Base-by-base conservation (phyloP, 2,329 filamentous ascomycete genomes). In the Venturia oleaginea region DNA sequence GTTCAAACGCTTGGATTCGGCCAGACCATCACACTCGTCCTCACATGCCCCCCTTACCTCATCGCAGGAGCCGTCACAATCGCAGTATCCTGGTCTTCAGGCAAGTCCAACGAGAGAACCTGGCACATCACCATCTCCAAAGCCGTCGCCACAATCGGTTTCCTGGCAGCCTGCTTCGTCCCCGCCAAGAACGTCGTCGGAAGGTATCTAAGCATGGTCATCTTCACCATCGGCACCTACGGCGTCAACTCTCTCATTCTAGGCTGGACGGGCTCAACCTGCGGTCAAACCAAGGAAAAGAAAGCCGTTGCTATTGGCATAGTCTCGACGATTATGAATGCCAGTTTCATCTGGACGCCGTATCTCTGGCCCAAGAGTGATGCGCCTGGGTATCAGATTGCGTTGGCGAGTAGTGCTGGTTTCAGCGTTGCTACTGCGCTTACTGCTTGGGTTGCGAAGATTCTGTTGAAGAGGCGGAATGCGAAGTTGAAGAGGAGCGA, bases 111-210 rank as follows among this genome's bases (percentile, higher is more conserved):
- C 61, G 80, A 82, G 67, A 75, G 79, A 15, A 80, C 79, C 0
- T 81, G 78, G 78, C 80, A 82, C 62, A 81, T 82, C 54, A 80
- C 79, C 0, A 73, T 69, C 1, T 78, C 79, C 3, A 73, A 81
- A 32, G 66, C 72, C 3, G 66, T 76, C 24, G 77, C 78, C 1
- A 70, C 81, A 0, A 70, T 74, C 0, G 80, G 79, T 1, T 81
- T 81, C 51, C 68, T 78, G 1, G 66, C 77, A 4, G 76, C 76
- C 10, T 73, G 74, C 0, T 65, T 73, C 0, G 10, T 48, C 10
- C 46, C 46, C 7, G 76, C 76, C 0, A 66, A 77, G 22, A 76
- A 77, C 66, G 74, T 74, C 0, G 71, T 74, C 5, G 77, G 74
- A 3, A 75, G 77, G 8, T 79, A 79, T 63, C 69, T 76, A 8